These are phyloP conservation scores for Verbascum thapsus DNA, from an alignment of 257 asterid genomes.

Conservation along the genomic window DNA sequence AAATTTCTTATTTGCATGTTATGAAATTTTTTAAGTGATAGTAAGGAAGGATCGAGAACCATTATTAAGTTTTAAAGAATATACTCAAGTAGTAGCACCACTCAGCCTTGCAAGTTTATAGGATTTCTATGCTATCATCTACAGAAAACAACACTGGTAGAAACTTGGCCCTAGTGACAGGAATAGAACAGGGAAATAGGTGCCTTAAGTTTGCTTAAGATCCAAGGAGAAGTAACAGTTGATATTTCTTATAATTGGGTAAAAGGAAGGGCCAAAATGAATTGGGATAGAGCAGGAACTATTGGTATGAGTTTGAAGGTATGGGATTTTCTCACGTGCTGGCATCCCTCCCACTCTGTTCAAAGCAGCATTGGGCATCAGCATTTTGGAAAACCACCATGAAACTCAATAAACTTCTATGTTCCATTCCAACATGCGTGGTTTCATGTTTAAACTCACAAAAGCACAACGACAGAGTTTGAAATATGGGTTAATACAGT, in stretches of 20 bases:
- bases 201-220: neutral
- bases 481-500: neutral
- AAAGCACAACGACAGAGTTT: neutral
- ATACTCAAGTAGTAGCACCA: too few relatives aligned
- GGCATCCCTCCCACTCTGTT: neutral
- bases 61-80: neutral
- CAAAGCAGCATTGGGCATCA: neutral
- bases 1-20: conserved; percentile 1
- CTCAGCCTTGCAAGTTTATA: neutral
- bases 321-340: neutral
- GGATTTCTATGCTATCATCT: neutral
- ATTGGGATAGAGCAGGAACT: neutral
- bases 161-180: neutral
- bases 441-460: neutral
- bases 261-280: neutral
- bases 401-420: neutral
- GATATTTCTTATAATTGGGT: neutral
- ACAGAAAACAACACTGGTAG: neutral
- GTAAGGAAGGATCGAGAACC: neutral
- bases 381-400: neutral
- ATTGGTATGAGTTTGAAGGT: neutral
- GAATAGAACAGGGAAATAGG: neutral
- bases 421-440: neutral
- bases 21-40: neutral
- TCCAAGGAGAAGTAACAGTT: neutral